These are phyloP conservation scores for Eleusine indica DNA, from an alignment of 176 grass and related monocot genomes.

Conservation along the genomic window DNA sequence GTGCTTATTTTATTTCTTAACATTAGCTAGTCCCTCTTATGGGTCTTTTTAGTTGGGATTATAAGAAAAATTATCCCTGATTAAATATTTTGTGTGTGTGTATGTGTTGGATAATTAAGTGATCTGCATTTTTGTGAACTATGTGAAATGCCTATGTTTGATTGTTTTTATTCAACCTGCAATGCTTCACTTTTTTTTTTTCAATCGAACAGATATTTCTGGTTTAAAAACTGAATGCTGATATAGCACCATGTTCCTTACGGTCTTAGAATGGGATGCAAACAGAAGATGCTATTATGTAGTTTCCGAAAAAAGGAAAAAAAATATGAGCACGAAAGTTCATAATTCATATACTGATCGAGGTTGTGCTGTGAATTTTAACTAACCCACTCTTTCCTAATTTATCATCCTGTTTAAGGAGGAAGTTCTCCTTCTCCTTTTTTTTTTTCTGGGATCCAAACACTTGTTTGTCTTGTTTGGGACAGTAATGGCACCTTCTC, in stretches of 20 bases:
- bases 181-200: constrained; percentile 11
- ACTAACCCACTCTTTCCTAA: too few relatives aligned
- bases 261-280: not conserved
- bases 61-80: constrained; percentile 1
- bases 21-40: not conserved
- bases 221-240: not conserved
- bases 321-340: too few relatives aligned
- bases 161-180: not conserved
- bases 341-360: too few relatives aligned
- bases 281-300: not conserved
- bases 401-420: too few relatives aligned
- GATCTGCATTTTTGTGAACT: constrained; percentile 4
- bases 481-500: too few relatives aligned
- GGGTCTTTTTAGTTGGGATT: not conserved
- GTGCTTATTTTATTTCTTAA: not conserved
- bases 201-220: not conserved
- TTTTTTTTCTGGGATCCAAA: too few relatives aligned
- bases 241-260: not conserved
- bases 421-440: too few relatives aligned
- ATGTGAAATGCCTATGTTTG: not conserved
- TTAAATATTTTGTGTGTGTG: not conserved
- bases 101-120: constrained; percentile 3
- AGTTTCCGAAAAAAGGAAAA: too few relatives aligned
- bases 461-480: too few relatives aligned
- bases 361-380: too few relatives aligned